Evolutionary conservation across 371 early-diverging fungal species (phyloP).

Genomic region (Batkoa obscura): DNA sequence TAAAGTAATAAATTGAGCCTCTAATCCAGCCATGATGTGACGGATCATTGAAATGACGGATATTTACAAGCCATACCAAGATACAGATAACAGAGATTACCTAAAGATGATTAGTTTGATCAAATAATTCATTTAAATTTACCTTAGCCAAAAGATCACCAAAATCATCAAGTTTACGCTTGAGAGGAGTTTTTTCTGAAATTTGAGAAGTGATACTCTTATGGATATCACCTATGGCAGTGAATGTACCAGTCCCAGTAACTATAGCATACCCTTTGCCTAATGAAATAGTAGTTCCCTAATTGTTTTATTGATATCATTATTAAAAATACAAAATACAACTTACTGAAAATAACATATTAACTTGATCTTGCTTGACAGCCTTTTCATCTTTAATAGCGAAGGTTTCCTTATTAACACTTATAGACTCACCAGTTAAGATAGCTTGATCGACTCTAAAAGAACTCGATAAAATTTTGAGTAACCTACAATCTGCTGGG

Average conservation of each 20-base stretch:
- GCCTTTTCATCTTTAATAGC: constrained; percentile 42
- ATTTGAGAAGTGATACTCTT: constrained; percentile 61
- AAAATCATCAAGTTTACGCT: constrained; percentile 88
- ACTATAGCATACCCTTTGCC: constrained; percentile 84
- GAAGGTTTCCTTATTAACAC: constrained; percentile 59
- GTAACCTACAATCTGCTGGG: constrained; percentile 84
- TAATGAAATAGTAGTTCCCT: constrained; percentile 82
- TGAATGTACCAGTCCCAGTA: constrained; percentile 61
- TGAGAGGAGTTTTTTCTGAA: constrained; percentile 84
- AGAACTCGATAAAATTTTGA: constrained; percentile 51
- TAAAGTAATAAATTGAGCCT: constrained; percentile 86
- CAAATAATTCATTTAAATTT: not conserved
- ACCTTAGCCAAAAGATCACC: constrained; percentile 83
- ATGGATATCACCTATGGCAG: constrained; percentile 91
- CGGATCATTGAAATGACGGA: constrained; percentile 83
- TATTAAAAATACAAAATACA: not conserved
- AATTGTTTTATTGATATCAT: not conserved
- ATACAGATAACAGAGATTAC: constrained; percentile 88
- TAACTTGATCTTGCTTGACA: constrained; percentile 87
- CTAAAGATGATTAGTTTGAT: not conserved
- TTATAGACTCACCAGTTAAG: constrained; percentile 91
- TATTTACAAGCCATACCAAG: constrained; percentile 91
- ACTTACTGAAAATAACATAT: constrained; percentile 67
- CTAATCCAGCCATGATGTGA: constrained; percentile 77
- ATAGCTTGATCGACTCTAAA: constrained; percentile 89